Evolutionary conservation across 768 basidiomycete genomes (phyloP), one percentile per base, ranked within the genome.

Genomic region (Leucogyrophana mollusca): DNA sequence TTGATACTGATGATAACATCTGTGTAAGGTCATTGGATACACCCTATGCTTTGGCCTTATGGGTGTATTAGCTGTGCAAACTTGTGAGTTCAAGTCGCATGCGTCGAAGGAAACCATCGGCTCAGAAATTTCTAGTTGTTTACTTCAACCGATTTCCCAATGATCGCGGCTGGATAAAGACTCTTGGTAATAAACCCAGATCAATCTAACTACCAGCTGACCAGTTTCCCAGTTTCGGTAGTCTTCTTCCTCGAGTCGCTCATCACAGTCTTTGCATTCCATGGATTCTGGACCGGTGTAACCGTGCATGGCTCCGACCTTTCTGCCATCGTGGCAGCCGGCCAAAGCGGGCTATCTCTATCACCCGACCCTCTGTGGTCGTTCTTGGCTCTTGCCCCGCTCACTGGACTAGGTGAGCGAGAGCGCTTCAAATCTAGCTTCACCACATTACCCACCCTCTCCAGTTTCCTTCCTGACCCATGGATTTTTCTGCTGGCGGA

Each of bases 401-500:
- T 54, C 2, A 35, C 51, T 14, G 57, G 51, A 40, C 39, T 62
- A 18, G 57, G 58, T 60, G n/a, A 59, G 44, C 39, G 44, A 7
- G 8, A 2, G 14, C 23, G 11, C 14, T 5, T 23, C n/a, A n/a
- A n/a, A 0, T 9, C 24, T 27, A 4, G 18, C 2, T 36, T 30
- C 13, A 13, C 27, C 6, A 30, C 27, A 7, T 30, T 30, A 6
- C 27, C 13, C 13, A 13, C 27, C 6, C 7, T 30, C 6, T 18
- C 9, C 8, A 53, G 58, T 59, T 10, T 53, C 51, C 6, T 48
- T 45, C 9, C 4, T 53, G n/a, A 50, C 50, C 3, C 60, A 62
- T 4, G 42, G 55, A 5, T 60, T 60, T 23, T 54, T 42, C 43
- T 60, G 55, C 34, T 62, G 59, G 60, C 37, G 52, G 41, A 54